Conservation (phyloP, 257 asterid genomes). For the Leonotis leonurus region DNA sequence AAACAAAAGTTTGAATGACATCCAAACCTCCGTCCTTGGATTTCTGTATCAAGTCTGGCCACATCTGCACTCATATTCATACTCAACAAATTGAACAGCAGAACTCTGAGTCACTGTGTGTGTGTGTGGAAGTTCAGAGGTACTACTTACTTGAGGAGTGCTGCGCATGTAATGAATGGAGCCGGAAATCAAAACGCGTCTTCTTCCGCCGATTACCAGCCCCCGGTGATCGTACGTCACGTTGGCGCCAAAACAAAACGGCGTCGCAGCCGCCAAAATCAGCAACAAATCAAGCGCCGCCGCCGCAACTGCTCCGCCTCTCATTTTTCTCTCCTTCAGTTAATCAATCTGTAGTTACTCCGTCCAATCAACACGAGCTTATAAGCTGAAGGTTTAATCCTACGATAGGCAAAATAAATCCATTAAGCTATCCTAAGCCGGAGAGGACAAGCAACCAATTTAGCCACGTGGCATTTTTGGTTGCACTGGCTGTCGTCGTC, state of each 20-base stretch:
- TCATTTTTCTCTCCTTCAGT: neutral
- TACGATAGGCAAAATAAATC: neutral
- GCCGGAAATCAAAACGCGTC: constrained; percentile 55
- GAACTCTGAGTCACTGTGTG: neutral
- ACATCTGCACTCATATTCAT: constrained; percentile 47
- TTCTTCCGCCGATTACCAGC: constrained; percentile 47
- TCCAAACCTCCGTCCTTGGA: constrained; percentile 86
- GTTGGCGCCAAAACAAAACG: constrained; percentile 35
- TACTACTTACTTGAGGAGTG: constrained; percentile 54
- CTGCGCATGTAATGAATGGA: constrained; percentile 80
- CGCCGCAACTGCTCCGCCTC: constrained; percentile 14
- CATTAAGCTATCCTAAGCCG: constrained; percentile 15
- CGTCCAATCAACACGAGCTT: neutral
- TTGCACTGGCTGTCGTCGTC: constrained; percentile 4
- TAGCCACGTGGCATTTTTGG: constrained; percentile 13
- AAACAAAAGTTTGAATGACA: constrained; percentile 65
- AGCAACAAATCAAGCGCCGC: constrained; percentile 12
- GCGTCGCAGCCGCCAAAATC: constrained; percentile 29
- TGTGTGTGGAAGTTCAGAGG: neutral
- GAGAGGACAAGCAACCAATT: constrained; percentile 20
- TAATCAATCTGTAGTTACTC: neutral
- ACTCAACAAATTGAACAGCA: neutral
- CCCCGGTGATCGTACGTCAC: constrained; percentile 69
- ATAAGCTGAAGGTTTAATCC: neutral
- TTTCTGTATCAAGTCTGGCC: constrained; percentile 79